Evolutionary conservation across 1,284 basidiomycete species (phyloP), one percentile per base, ranked within the genome.

Genomic region (Sporisorium iseilematis-ciliati): DNA sequence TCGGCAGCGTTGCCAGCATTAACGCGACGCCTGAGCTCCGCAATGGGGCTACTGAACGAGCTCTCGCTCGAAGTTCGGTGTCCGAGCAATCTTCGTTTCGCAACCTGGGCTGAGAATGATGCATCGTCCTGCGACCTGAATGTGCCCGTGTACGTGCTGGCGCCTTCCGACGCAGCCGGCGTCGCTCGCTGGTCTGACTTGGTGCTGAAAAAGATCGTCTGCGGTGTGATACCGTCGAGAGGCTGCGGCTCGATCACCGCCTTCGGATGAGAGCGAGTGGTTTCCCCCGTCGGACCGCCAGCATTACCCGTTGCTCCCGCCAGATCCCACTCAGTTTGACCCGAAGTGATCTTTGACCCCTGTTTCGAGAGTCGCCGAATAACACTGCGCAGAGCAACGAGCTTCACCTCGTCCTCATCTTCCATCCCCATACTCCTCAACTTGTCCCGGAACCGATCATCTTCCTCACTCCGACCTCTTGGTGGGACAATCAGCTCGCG

Each of bases 161-260:
- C 73, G n/a, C 63, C 55, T 25, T 70, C 64, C 14, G 60, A 64
- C 1, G 55, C 54, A 3, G 48, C 25, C n/a, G 52, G 35, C 26
- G 56, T 48, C 40, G 59, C 52, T 14, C 58, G 56, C 31, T 52
- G 48, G 11, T 62, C 59, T 4, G 59, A 41, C 35, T 70, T 80
- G 29, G 72, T 46, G 41, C 91, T 93, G 77, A 99, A 88, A 86
- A 99, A 98, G 23, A 99, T 92, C 0, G 95, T 99, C 71, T 94
- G 94, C 6, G 94, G 94, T 0, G 95, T 93, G n/a, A 97, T 92
- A 4, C 92, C 80, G 16, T 84, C 77, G 91, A 45, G 95, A 89
- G 82, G 93, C 92, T 84, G 78, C 8, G 72, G 58, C 45, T 73
- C 92, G 91, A 43, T 93, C 87, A 75, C 92, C 1, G 67, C 69